Base-by-base conservation (phyloP, 345 rosid species). In the Stellera chamaejasme region DNA sequence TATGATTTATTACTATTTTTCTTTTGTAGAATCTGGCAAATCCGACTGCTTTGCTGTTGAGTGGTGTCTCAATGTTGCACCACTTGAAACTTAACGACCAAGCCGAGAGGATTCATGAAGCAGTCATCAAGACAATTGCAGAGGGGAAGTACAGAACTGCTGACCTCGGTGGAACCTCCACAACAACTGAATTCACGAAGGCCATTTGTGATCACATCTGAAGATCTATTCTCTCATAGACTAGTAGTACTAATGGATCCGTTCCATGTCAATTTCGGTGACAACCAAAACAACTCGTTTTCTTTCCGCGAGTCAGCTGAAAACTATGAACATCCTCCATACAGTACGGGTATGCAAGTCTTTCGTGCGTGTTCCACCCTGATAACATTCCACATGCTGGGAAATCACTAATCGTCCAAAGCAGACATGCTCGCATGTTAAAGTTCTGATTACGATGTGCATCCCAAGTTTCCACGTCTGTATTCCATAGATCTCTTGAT, bases 71-170 rank as follows among this genome's bases (percentile, higher is more conserved):
- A 59, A 87, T 90, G 95, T 77, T 90, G 47, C 88, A 78, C 48
- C 97, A 90, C 68, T 65, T 90, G 66, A 76, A 82, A 63, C 74
- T 87, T 49, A 72, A 79, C 49, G 79, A 82, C 12, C 82, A 87
- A 69, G 97, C 97, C 2, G 87, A 87, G 13, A 69, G 64, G 63
- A 90, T 87, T 59, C 95, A 87, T 63, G 58, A 81, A 51, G 97
- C 96, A 0, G 77, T 84, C 67, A 74, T 90, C 44, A 70, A 73
- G 47, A 90, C 97, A 41, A 87, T 90, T 51, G 84, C 96, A 0
- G 90, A 84, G 53, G 95, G 90, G 2, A 87, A 84, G 65, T 84
- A 72, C 77, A 75, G 90, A 74, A 87, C 97, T 0, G 93, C 93
- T 0, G 97, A 90, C 66, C 93, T 90, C 16, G 97, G 97, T 16